Evolutionary conservation across 768 basidiomycete genomes (phyloP).

Genomic region (Fibroporia radiculosa): DNA sequence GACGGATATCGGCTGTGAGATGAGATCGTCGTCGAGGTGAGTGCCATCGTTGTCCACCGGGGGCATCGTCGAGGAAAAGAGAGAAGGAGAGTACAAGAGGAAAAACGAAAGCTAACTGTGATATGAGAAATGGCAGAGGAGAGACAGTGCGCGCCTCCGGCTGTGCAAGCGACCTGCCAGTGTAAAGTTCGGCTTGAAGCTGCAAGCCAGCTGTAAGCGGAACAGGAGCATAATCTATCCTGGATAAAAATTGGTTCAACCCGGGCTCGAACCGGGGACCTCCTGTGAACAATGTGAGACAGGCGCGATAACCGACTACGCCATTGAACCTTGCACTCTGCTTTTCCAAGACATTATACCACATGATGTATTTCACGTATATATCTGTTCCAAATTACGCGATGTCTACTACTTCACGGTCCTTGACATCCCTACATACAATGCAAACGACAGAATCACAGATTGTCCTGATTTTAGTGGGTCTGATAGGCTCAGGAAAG

Average conservation of each 20-base stretch:
- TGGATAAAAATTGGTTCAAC: conserved; percentile 12
- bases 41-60: conserved; percentile 1
- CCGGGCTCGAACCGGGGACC: conserved; percentile 19
- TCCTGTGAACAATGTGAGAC: conserved; percentile 14
- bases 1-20: conserved; percentile 51
- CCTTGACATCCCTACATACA: neutral
- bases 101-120: no score
- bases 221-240: no score
- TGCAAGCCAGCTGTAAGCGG: no score
- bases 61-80: neutral
- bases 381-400: no score
- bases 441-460: conserved; percentile 15
- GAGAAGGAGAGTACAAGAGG: neutral
- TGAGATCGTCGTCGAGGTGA: conserved; percentile 17
- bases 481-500: conserved; percentile 52
- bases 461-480: conserved; percentile 64
- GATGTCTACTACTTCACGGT: no score
- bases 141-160: no score
- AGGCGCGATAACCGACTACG: conserved; percentile 17
- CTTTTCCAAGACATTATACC: neutral
- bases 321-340: conserved; percentile 9
- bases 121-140: no score
- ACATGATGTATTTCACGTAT: neutral
- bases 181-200: no score
- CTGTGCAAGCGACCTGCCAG: no score